A percentile compares a stretch with the other conserved stretches of the same genome.
Evolutionary conservation across 2,329 filamentous ascomycete genomes (phyloP).

Genomic region (Penicillium glabrum): DNA sequence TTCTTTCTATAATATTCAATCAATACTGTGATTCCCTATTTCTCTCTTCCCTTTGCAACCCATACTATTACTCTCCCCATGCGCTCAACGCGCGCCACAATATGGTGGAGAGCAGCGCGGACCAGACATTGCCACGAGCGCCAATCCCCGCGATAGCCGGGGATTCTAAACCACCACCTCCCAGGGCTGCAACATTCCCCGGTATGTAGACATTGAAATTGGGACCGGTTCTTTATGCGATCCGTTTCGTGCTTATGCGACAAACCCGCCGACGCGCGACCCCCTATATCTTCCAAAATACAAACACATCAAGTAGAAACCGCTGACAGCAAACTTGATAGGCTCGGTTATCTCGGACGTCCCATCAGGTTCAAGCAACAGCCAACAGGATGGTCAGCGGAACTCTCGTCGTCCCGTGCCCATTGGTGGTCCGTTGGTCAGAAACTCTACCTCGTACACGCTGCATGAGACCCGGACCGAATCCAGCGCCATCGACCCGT

Average conservation of each 20-base stretch:
- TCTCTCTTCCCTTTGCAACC: slow-evolving; percentile 1
- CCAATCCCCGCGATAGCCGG: slow-evolving; percentile 24
- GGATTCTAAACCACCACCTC: slow-evolving; percentile 24
- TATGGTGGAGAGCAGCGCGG: slow-evolving; percentile 35
- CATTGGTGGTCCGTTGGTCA: slow-evolving; percentile 22
- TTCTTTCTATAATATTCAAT: neutral
- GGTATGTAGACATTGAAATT: slow-evolving; percentile 26
- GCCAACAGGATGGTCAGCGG: slow-evolving; percentile 29
- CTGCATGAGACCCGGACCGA: slow-evolving; percentile 31
- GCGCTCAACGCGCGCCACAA: slow-evolving; percentile 20
- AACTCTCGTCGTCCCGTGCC: slow-evolving; percentile 18
- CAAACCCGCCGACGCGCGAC: neutral
- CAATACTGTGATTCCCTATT: neutral
- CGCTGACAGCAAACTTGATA: slow-evolving; percentile 15
- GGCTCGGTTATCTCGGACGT: slow-evolving; percentile 30
- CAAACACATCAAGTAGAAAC: neutral
- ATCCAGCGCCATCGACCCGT: slow-evolving; percentile 60
- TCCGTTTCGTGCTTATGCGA: neutral
- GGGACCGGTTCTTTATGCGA: neutral
- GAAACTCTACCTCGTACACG: slow-evolving; percentile 27
- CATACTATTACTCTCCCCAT: slow-evolving; percentile 15
- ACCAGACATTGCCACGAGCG: slow-evolving; percentile 25
- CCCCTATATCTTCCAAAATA: neutral
- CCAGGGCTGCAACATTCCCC: slow-evolving; percentile 19
- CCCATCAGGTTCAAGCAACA: slow-evolving; percentile 31